These are phyloP conservation scores for Fusarium humuli DNA, from an alignment of 2,329 filamentous ascomycete genomes.

Conservation along the genomic window DNA sequence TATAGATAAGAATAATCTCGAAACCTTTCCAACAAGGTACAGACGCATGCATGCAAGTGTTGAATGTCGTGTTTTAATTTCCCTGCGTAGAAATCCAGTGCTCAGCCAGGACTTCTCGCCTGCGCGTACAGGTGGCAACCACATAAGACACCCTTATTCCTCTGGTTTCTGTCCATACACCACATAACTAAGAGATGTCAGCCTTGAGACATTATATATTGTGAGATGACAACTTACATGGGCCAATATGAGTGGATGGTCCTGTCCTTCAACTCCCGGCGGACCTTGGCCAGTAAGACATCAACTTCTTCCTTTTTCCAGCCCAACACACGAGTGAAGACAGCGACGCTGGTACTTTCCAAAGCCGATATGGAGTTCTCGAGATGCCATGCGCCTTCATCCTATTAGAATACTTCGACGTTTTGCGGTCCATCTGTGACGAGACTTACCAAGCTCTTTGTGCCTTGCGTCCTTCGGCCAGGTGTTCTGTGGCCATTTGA, in stretches of 20 bases:
- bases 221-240: conserved; percentile 31
- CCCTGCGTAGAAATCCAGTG: no score
- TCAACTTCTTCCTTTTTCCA: conserved; percentile 46
- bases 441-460: conserved; percentile 56
- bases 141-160: neutral
- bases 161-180: conserved; percentile 27
- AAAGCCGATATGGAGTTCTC: conserved; percentile 40
- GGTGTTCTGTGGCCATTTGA: conserved; percentile 60
- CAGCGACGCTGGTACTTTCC: conserved; percentile 46
- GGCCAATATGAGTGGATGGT: conserved; percentile 46
- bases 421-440: no score
- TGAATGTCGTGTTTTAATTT: no score
- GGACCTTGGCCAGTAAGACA: conserved; percentile 41
- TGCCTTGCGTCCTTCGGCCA: conserved; percentile 62
- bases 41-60: no score
- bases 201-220: rapidly evolving
- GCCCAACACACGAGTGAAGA: conserved; percentile 45
- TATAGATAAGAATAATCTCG: no score
- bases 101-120: no score
- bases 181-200: conserved; percentile 13
- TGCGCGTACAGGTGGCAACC: rapidly evolving
- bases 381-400: conserved; percentile 47
- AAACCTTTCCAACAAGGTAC: no score
- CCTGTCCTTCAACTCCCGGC: conserved; percentile 43
- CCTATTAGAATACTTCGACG: no score